These are phyloP conservation scores for Wallemia mellicola DNA, from an alignment of 1,284 basidiomycete species.

Conservation along the genomic window DNA sequence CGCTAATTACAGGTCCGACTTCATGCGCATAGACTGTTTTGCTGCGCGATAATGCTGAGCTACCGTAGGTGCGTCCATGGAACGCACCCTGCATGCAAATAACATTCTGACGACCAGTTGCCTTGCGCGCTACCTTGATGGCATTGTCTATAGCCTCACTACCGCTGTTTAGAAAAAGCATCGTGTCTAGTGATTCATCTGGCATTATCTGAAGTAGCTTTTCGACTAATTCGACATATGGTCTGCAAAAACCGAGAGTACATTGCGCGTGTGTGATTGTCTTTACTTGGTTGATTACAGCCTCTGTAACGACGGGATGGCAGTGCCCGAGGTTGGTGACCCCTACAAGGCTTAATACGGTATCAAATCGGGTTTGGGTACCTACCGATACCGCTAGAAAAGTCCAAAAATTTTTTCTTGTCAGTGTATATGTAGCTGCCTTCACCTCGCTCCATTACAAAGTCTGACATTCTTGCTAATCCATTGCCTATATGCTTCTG, in stretches of 20 bases:
- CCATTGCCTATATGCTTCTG: neutral
- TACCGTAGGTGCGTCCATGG: constrained; percentile 6
- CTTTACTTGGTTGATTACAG: constrained; percentile 9
- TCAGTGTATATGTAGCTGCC: neutral
- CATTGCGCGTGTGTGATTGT: constrained; percentile 8
- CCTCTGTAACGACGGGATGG: constrained; percentile 11
- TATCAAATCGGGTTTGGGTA: neutral
- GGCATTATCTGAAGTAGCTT: constrained; percentile 8
- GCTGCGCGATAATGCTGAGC: constrained; percentile 5
- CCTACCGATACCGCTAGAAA: neutral
- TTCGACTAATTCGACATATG: constrained; percentile 10
- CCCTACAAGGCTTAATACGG: constrained; percentile 1
- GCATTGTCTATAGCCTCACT: constrained; percentile 17
- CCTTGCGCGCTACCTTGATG: constrained; percentile 13
- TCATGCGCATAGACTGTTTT: constrained; percentile 17
- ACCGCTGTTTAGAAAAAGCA: constrained; percentile 15
- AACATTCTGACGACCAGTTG: constrained; percentile 16
- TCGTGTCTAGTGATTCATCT: constrained; percentile 15
- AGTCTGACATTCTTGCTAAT: neutral
- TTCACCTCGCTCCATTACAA: neutral
- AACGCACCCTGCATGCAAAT: constrained; percentile 15
- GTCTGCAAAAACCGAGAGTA: constrained; percentile 11
- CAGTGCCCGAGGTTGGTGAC: constrained; percentile 12
- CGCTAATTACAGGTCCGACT: constrained; percentile 9
- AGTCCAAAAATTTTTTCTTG: neutral